Evolutionary conservation across 352 stramenopile species (phyloP).

Genomic region (Blastocystis sp.): DNA sequence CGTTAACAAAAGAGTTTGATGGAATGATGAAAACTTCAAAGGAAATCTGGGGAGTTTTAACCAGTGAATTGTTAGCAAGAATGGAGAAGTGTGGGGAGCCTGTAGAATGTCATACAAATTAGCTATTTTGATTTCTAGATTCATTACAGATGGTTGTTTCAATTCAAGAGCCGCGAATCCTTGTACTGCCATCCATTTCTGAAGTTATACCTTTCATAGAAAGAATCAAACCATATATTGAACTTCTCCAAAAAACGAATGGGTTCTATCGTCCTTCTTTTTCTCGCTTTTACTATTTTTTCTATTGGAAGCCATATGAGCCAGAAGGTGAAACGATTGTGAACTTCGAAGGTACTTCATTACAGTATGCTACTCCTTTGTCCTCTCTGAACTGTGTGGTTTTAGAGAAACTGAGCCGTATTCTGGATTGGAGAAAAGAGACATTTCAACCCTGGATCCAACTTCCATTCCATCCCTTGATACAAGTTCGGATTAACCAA

Average conservation of each 20-base stretch:
- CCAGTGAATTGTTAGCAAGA: not conserved
- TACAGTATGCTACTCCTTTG: not conserved
- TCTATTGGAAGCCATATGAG: not conserved
- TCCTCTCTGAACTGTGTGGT: not conserved
- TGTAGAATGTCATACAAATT: not conserved
- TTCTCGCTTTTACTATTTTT: conserved; percentile 5
- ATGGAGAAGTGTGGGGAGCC: not conserved
- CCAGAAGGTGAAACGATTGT: not conserved
- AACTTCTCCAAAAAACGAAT: not conserved
- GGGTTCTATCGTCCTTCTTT: not conserved
- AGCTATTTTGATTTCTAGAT: not conserved
- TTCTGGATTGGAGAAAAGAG: not conserved
- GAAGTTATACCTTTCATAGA: not conserved
- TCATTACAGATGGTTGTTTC: not conserved
- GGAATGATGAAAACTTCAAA: not conserved
- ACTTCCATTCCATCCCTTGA: not conserved
- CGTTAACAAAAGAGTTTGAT: not conserved
- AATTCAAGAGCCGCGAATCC: not conserved
- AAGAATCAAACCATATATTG: not conserved
- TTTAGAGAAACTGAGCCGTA: not conserved
- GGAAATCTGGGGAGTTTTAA: not conserved
- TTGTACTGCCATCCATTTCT: not conserved
- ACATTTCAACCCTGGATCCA: not conserved
- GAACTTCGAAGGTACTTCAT: not conserved
- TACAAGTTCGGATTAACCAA: not conserved